A percentile compares a stretch with the other conserved stretches of the same genome.
These are phyloP conservation scores for Porodaedalea pini DNA, from an alignment of 1,284 basidiomycete genomes.

Conservation along the genomic window DNA sequence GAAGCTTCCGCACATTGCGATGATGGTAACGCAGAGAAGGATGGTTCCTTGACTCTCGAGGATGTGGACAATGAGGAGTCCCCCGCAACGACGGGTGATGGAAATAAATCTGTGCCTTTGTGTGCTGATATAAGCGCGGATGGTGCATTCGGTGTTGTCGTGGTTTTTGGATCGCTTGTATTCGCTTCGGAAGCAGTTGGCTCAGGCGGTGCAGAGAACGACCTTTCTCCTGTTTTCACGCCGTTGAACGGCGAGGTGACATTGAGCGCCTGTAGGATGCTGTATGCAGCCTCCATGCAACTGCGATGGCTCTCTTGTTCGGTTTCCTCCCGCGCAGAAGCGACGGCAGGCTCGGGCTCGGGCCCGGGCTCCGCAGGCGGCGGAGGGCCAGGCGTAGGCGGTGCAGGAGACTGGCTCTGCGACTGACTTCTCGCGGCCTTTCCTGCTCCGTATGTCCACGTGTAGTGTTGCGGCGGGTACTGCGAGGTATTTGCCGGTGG, in stretches of 20 bases:
- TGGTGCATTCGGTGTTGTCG: no score
- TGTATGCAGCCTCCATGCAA: slow-evolving; percentile 71
- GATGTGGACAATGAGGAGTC: background rate
- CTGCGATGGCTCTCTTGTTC: slow-evolving; percentile 45
- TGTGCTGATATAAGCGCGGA: no score
- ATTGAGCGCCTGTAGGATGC: slow-evolving; percentile 72
- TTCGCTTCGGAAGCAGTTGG: background rate
- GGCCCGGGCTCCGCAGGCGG: background rate
- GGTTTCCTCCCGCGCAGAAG: slow-evolving; percentile 30
- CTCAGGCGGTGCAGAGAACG: no score
- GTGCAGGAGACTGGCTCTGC: slow-evolving; percentile 2
- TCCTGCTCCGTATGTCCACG: slow-evolving; percentile 8
- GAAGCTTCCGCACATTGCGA: slow-evolving; percentile 13
- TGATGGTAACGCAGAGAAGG: slow-evolving; percentile 4
- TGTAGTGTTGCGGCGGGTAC: slow-evolving; percentile 14
- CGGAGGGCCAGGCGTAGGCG: background rate
- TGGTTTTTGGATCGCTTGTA: no score
- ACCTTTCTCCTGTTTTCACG: slow-evolving; percentile 34
- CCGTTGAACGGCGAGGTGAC: slow-evolving; percentile 49
- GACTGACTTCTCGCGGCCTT: background rate
- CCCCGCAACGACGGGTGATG: background rate
- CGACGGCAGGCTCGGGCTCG: background rate
- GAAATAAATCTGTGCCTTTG: no score
- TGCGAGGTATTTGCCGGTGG: slow-evolving; percentile 7
- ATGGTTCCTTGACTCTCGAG: background rate